Conservation (phyloP, 2,329 filamentous ascomycete genomes). For the Bipolaris sorokiniana region DNA sequence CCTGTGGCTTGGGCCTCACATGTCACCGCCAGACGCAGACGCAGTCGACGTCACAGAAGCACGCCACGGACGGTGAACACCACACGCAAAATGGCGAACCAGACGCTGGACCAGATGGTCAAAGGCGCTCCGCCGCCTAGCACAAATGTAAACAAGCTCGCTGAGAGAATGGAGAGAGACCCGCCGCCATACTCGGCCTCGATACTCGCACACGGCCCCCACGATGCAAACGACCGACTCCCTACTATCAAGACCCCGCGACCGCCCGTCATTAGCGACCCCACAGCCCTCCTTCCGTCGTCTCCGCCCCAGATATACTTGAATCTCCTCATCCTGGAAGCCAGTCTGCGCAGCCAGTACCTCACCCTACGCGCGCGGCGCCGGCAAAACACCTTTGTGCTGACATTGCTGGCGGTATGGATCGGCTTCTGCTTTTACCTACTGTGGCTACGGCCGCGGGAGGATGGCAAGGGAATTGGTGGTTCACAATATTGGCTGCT, state of each 20-base stretch:
- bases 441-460: conserved; percentile 91
- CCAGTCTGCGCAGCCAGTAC: conserved; percentile 89
- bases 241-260: conserved; percentile 46
- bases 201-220: conserved; percentile 23
- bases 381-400: conserved; percentile 91
- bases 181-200: conserved; percentile 25
- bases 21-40: conserved; percentile 6
- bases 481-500: conserved; percentile 97
- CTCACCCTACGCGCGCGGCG: conserved; percentile 85
- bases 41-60: not conserved
- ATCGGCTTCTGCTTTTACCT: conserved; percentile 84
- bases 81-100: conserved; percentile 17
- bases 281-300: conserved; percentile 81
- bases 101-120: conserved; percentile 80
- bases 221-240: conserved; percentile 51
- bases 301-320: conserved; percentile 96
- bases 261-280: conserved; percentile 62
- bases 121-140: conserved; percentile 81
- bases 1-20: conserved; percentile 2
- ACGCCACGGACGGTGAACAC: not conserved
- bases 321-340: conserved; percentile 95
- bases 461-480: conserved; percentile 89
- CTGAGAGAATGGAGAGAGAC: conserved; percentile 12
- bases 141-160: conserved; percentile 43
- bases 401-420: conserved; percentile 81